Conservation (phyloP, 2,329 filamentous ascomycete species). For the Beauveria bassiana region DNA sequence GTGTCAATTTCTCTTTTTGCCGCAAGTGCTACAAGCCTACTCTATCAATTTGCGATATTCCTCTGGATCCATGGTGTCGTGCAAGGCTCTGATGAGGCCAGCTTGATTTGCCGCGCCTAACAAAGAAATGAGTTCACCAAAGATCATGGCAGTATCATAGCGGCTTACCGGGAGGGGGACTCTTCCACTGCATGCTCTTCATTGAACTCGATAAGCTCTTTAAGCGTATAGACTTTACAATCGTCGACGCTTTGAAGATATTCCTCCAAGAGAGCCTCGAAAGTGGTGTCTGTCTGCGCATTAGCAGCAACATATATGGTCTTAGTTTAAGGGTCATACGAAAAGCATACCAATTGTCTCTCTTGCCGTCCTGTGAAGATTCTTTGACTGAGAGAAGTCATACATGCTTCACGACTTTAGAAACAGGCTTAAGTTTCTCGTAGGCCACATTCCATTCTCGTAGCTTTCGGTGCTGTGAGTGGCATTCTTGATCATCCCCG, state of each 20-base stretch:
- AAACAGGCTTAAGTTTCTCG: constrained; percentile 5
- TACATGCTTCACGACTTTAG: constrained; percentile 2
- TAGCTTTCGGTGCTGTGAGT: neutral
- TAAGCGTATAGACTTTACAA: too few species aligned
- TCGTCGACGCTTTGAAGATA: too few species aligned
- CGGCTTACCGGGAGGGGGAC: too few species aligned
- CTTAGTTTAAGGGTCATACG: neutral
- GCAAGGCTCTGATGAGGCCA: constrained; percentile 3
- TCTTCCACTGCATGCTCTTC: too few species aligned
- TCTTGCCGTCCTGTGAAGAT: constrained; percentile 2
- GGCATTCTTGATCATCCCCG: neutral
- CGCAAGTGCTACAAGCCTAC: neutral
- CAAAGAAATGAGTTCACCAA: too few species aligned
- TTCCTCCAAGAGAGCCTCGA: too few species aligned
- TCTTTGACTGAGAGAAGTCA: neutral
- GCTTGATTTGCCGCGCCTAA: neutral
- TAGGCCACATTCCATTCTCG: constrained; percentile 4
- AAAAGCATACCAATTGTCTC: neutral
- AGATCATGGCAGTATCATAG: too few species aligned
- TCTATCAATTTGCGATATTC: constrained; percentile 4
- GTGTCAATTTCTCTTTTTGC: constrained; percentile 11
- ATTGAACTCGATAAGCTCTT: too few species aligned
- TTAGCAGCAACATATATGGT: neutral
- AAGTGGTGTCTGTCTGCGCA: constrained; percentile 1
- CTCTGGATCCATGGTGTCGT: constrained; percentile 1